Base-by-base conservation (phyloP, 352 stramenopile species). In the Pythium volutum region DNA sequence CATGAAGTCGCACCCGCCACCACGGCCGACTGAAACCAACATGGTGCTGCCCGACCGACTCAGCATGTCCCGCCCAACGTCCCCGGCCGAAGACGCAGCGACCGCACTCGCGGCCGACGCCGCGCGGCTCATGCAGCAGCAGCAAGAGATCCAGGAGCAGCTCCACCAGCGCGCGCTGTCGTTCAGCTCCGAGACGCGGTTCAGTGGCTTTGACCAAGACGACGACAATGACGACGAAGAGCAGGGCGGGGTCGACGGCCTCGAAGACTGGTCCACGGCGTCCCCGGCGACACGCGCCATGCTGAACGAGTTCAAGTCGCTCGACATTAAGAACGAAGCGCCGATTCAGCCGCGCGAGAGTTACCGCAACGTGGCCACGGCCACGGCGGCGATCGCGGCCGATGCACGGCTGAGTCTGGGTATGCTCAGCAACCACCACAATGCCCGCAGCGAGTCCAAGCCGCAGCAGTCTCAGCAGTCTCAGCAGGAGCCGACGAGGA, bases 161-260 rank as follows among this genome's bases (percentile, higher is more conserved):
- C 55, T 62, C 18, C 38, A 60, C 23, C 33, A 27, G 7, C 58
- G 46, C 7, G 49, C 58, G 22, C 31, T 62, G 16, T 67, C 60
- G 34, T 67, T 67, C 43, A 55, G 52, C 45, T 67, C 60, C 41
- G 56, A 65, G 3, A 57, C 55, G 53, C 27, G 55, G 5, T 52
- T 73, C 55, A 10, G 55, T 69, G 46, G 50, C 41, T 12, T 73
- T 54, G n/a, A 64, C 69, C 36, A 75, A 45, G 67, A 74, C 20
- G 56, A 69, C 6, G 70, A 80, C 16, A 74, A 81, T 20, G 76
- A 83, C 10, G 74, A 75, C 10, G 52, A 48, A 5, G 59, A 69
- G 15, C 33, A 62, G 25, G 52, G 52, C 23, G 58, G 58, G 6
- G 48, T 53, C 31, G 42, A 65, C 23, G 58, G 64, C 16, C 62